Base-by-base conservation (phyloP, 2,329 filamentous ascomycete genomes). In the Torrubiella hemipterigena region DNA sequence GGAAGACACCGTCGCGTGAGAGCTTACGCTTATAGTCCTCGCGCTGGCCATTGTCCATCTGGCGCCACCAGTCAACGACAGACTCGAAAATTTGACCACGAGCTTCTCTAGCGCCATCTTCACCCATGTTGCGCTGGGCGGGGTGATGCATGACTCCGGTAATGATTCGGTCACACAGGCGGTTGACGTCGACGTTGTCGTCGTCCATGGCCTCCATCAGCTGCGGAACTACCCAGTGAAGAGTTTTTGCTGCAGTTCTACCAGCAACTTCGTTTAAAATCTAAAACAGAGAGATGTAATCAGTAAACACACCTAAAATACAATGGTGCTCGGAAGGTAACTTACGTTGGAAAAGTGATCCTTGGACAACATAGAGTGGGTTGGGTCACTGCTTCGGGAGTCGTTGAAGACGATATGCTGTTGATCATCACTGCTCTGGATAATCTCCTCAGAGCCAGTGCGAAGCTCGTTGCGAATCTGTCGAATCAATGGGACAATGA, bases 171-270 rank as follows among this genome's bases (percentile, higher is more conserved):
- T 78, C 72, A 42, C 91, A 64, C 3, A 78, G 75, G 34, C 73
- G 68, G 38, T 82, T 66, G 24, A 84, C 59, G 44, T 93, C 81
- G 35, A 68, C 62, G 34, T 58, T 50, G 24, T 89, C 76, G 42
- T 94, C 69, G 46, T 95, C 87, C 75, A 87, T 93, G 45, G 79
- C 82, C 21, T 81, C 63, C 61, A 95, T 91, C 38, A 95, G 61
- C 53, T 93, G 85, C 7, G 89, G 89, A 11, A 94, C 84, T 15
- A 79, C 79, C 84, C 86, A 95, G 35, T 71, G 73, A 26, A 95
- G 63, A 29, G 87, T 75, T 45, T 77, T 73, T 40, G 79, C 81
- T 17, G 87, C 85, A 37, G 86, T 73, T 46, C 79, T 80, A 34
- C 87, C 87, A 27, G 85, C 87, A 26, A 86, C 72, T 51, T 94